Percentiles rank a stretch among this genome's conserved stretches.
These are phyloP conservation scores for Phaeosphaeriaceae sp. DNA, from an alignment of 2,329 filamentous ascomycete species.

Conservation along the genomic window DNA sequence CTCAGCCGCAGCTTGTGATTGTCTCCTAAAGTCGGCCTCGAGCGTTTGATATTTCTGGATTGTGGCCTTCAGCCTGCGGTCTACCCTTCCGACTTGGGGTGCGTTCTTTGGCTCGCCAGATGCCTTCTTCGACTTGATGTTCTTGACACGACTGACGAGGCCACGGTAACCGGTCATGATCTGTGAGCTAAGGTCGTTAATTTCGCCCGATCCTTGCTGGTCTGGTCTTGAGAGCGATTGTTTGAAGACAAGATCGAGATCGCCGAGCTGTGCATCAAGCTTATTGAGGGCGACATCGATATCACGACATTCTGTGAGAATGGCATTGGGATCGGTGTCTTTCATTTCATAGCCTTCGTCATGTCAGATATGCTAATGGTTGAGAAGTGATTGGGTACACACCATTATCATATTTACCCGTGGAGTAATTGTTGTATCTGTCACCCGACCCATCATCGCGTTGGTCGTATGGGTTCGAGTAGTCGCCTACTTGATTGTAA, in stretches of 20 bases:
- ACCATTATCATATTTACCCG: conserved; percentile 46
- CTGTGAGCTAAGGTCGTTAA: conserved; percentile 76
- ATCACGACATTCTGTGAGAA: conserved; percentile 83
- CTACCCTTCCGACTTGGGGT: conserved; percentile 80
- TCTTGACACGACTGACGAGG: conserved; percentile 78
- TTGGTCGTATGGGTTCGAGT: conserved; percentile 53
- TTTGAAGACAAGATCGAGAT: conserved; percentile 74
- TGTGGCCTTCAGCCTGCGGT: conserved; percentile 78
- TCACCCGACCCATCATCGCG: conserved; percentile 49
- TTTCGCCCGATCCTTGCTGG: conserved; percentile 67
- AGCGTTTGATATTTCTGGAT: conserved; percentile 82
- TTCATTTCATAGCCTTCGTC: conserved; percentile 67
- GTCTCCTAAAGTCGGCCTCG: conserved; percentile 80
- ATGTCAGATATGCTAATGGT: conserved; percentile 20
- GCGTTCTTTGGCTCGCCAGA: conserved; percentile 75
- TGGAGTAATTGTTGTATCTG: conserved; percentile 62
- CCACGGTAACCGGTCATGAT: conserved; percentile 84
- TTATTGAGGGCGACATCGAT: conserved; percentile 79
- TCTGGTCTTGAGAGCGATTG: conserved; percentile 77
- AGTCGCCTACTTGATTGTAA: conserved; percentile 50
- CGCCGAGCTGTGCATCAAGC: conserved; percentile 73
- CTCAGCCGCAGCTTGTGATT: conserved; percentile 81
- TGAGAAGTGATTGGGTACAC: conserved; percentile 27
- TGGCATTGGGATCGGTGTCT: conserved; percentile 69
- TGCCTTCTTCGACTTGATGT: conserved; percentile 81